Percentiles rank a stretch among this genome's conserved stretches.
phyloP scores from a whole-genome alignment of 2,329 filamentous ascomycete species.

The Colletotrichum salicis region DNA sequence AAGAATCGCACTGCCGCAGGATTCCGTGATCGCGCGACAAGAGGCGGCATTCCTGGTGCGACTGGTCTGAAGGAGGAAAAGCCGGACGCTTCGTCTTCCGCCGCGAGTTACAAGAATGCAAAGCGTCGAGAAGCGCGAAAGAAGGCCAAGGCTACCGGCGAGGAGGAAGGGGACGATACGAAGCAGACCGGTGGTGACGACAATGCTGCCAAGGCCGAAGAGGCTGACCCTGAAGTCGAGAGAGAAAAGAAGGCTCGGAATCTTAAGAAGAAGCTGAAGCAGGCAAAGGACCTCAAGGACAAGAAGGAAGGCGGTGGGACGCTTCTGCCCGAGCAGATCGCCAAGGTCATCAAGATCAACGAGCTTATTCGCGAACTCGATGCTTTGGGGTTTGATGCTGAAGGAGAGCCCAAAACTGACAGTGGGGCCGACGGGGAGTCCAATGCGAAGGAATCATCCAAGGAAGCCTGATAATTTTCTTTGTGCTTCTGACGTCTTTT shows the following conservation, averaged over 20 bases:
- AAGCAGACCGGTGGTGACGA: constrained; percentile 41
- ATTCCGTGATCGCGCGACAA: constrained; percentile 78
- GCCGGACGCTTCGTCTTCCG: constrained; percentile 54
- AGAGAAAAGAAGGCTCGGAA: constrained; percentile 93
- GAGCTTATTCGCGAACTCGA: constrained; percentile 92
- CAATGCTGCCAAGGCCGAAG: constrained; percentile 48
- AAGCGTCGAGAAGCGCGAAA: constrained; percentile 72
- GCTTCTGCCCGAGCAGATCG: constrained; percentile 91
- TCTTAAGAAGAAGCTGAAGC: constrained; percentile 92
- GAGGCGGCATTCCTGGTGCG: constrained; percentile 78
- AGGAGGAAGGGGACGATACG: constrained; percentile 61
- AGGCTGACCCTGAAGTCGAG: constrained; percentile 76
- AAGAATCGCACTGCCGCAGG: constrained; percentile 90
- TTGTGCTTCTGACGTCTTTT: neutral
- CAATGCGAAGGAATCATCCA: neutral
- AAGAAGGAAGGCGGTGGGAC: constrained; percentile 90
- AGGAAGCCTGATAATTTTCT: constrained; percentile 8
- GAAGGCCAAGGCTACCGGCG: constrained; percentile 64
- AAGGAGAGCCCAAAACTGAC: constrained; percentile 69
- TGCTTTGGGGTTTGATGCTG: constrained; percentile 82
- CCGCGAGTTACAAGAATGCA: constrained; percentile 83
- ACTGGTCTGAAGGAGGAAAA: constrained; percentile 65
- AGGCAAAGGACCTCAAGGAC: constrained; percentile 87
- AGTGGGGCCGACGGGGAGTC: neutral
- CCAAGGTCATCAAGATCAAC: constrained; percentile 97